phyloP scores from a whole-genome alignment of 78 protist species.

The Anaeramoeba ignava region DNA sequence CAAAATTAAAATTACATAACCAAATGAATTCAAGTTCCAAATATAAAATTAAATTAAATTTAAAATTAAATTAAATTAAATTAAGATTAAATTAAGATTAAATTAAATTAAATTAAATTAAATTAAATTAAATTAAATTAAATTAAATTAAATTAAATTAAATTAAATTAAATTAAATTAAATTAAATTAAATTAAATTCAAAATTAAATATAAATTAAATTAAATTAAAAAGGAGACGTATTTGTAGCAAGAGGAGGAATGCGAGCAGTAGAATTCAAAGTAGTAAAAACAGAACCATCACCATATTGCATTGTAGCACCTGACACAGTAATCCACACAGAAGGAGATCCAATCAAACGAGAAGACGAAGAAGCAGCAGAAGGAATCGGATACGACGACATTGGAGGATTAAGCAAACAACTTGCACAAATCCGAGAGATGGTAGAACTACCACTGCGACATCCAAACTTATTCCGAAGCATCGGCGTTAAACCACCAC shows the following conservation, averaged over 20 bases:
- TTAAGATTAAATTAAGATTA: too few relatives aligned
- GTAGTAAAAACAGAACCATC: conserved; percentile 95
- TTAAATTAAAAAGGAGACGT: too few relatives aligned
- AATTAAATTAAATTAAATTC: too few relatives aligned
- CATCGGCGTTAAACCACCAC: conserved; percentile 85
- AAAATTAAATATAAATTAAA: too few relatives aligned
- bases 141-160: too few relatives aligned
- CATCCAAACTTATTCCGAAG: conserved; percentile 95
- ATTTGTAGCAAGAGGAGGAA: conserved; percentile 88
- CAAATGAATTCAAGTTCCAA: too few relatives aligned
- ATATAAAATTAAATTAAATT: too few relatives aligned
- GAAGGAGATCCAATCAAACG: conserved; percentile 99
- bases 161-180: too few relatives aligned
- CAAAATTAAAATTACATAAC: too few relatives aligned
- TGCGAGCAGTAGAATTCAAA: conserved; percentile 98
- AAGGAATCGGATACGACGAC: conserved; percentile 95
- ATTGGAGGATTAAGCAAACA: conserved; percentile 98
- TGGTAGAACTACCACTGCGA: conserved; percentile 99
- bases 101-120: too few relatives aligned
- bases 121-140: too few relatives aligned
- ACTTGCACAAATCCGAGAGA: conserved; percentile 94
- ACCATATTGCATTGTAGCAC: conserved; percentile 74
- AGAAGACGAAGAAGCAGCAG: conserved; percentile 87
- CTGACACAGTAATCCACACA: conserved; percentile 93
- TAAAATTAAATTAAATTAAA: too few relatives aligned